Conservation (phyloP, 345 rosid species). For the Orychophragmus violaceus region DNA sequence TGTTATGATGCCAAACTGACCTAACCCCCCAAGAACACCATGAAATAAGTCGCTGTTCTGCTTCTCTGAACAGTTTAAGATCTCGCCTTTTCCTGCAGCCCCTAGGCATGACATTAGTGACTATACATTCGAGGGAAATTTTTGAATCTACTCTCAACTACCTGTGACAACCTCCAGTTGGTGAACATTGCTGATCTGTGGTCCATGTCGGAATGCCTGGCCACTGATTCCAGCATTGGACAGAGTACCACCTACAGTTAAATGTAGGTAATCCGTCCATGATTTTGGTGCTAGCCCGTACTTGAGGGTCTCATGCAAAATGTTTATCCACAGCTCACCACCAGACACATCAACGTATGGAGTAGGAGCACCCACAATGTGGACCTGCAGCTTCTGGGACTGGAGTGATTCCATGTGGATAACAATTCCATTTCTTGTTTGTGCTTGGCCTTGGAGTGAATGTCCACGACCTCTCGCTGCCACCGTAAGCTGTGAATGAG, state of each 20-base stretch:
- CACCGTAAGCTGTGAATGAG: constrained; percentile 68
- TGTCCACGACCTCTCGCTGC: constrained; percentile 94
- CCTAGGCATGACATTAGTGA: constrained; percentile 12
- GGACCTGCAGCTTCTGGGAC: constrained; percentile 40
- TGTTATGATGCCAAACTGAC: constrained; percentile 95
- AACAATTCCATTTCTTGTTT: constrained; percentile 67
- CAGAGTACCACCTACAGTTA: constrained; percentile 91
- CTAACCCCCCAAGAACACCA: constrained; percentile 86
- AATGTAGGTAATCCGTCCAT: constrained; percentile 91
- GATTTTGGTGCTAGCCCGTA: constrained; percentile 88
- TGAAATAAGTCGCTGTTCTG: constrained; percentile 76
- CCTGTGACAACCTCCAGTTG: constrained; percentile 95
- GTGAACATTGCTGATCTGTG: constrained; percentile 91
- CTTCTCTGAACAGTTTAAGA: constrained; percentile 61
- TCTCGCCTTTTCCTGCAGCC: constrained; percentile 82
- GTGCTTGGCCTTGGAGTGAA: constrained; percentile 85
- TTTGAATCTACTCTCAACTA: constrained; percentile 35
- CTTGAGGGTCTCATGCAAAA: constrained; percentile 60
- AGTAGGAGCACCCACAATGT: constrained; percentile 31
- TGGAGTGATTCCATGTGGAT: constrained; percentile 73
- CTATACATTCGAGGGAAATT: no score
- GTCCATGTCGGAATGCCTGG: constrained; percentile 86
- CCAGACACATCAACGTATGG: constrained; percentile 78
- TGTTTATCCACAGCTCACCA: constrained; percentile 89
- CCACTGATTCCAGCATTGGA: constrained; percentile 97